A percentile compares a stretch with the other conserved stretches of the same genome.
Evolutionary conservation across 2,329 filamentous ascomycete genomes (phyloP).

Genomic region (Fusarium paranaense): DNA sequence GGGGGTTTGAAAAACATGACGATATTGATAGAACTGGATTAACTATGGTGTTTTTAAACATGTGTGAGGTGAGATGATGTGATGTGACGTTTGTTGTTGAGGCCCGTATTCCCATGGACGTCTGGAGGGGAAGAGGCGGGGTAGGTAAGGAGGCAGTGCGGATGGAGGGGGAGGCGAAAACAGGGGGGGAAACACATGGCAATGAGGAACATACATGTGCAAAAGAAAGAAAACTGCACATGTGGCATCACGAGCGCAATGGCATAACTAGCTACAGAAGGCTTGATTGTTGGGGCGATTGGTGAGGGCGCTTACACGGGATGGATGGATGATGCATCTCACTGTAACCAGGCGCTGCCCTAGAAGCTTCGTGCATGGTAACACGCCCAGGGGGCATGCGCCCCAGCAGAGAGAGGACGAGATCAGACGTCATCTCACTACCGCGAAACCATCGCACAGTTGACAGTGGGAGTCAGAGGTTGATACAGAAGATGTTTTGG

Average conservation of each 20-base stretch:
- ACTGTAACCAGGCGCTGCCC: conserved; percentile 3
- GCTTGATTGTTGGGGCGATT: neutral
- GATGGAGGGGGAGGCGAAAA: neutral
- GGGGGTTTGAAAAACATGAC: neutral
- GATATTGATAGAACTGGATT: neutral
- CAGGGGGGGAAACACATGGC: neutral
- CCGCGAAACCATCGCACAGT: neutral
- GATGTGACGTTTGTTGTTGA: neutral
- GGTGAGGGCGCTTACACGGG: neutral
- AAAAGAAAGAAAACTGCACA: neutral
- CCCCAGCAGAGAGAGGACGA: neutral
- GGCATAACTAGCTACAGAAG: neutral
- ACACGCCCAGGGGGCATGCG: neutral
- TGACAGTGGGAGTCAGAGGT: neutral
- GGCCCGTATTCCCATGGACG: neutral
- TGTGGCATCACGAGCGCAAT: neutral
- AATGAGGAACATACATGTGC: neutral
- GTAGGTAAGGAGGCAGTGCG: neutral
- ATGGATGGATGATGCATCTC: neutral
- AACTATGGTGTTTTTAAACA: neutral
- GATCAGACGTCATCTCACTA: neutral
- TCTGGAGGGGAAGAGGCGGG: neutral
- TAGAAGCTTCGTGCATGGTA: conserved; percentile 1
- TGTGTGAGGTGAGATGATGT: neutral
- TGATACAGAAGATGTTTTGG: neutral